phyloP scores from a whole-genome alignment of 2,329 filamentous ascomycete genomes.

The Didymella pomorum region DNA sequence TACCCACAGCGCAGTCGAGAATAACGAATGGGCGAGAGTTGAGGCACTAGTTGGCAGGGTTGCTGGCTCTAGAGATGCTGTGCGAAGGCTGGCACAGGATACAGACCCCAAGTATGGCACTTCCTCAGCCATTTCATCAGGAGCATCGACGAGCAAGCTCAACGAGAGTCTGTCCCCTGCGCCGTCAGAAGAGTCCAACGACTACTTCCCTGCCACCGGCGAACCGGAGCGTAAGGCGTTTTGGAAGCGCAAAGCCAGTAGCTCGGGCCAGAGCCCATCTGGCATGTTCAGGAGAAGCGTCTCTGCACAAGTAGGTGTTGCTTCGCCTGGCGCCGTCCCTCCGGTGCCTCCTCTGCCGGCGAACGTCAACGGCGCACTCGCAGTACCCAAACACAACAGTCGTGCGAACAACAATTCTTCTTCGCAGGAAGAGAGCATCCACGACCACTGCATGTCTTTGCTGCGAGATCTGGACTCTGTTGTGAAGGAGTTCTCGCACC shows the following conservation, averaged over 20 bases:
- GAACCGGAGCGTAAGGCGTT: constrained; percentile 73
- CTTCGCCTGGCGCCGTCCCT: constrained; percentile 50
- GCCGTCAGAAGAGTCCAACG: constrained; percentile 59
- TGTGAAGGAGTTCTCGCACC: constrained; percentile 78
- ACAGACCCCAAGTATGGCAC: constrained; percentile 70
- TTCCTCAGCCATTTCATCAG: constrained; percentile 38
- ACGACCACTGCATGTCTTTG: constrained; percentile 85
- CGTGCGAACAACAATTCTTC: constrained; percentile 52
- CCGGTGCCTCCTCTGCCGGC: constrained; percentile 48
- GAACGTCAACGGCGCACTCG: constrained; percentile 44
- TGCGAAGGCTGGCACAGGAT: constrained; percentile 85
- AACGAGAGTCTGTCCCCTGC: constrained; percentile 49
- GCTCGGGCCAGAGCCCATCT: constrained; percentile 52
- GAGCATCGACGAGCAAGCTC: constrained; percentile 42
- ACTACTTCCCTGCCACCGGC: constrained; percentile 61
- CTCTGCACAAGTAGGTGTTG: constrained; percentile 62
- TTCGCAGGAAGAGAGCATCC: constrained; percentile 67
- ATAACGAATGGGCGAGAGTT: constrained; percentile 85
- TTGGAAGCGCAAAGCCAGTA: constrained; percentile 88
- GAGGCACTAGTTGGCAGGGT: constrained; percentile 86
- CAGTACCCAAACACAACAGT: constrained; percentile 47
- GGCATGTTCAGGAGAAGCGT: constrained; percentile 58
- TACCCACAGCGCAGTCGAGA: constrained; percentile 63
- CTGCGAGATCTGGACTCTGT: constrained; percentile 84
- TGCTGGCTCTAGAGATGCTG: constrained; percentile 85